A percentile compares a stretch with the other conserved stretches of the same genome.
Conservation (phyloP, 108 stramenopile species). For the Craspedostauros australis region DNA sequence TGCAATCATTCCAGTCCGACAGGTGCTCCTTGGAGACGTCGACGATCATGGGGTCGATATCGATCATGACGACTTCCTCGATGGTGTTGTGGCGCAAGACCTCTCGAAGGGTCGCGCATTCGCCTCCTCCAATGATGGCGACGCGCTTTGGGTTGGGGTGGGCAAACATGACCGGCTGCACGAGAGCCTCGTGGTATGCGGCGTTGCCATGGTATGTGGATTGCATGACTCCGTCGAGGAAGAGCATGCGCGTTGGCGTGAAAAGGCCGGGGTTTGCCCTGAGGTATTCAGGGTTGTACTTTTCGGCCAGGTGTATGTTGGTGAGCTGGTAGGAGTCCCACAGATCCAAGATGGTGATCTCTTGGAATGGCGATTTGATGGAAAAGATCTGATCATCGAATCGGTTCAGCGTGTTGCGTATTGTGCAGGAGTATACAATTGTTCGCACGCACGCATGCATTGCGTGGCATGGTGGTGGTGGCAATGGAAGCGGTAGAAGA, state of each 20-base stretch:
- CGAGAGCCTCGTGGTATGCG: slow-evolving; percentile 82
- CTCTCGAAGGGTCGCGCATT: slow-evolving; percentile 71
- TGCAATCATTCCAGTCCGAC: slow-evolving; percentile 63
- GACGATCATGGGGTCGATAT: slow-evolving; percentile 72
- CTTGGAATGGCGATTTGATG: slow-evolving; percentile 38
- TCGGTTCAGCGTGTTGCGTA: too few species aligned
- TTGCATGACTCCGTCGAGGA: slow-evolving; percentile 63
- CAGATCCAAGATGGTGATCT: slow-evolving; percentile 12
- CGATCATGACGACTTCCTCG: slow-evolving; percentile 84
- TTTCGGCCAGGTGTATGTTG: too few species aligned
- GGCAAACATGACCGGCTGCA: slow-evolving; percentile 90
- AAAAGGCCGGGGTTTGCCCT: slow-evolving; percentile 28
- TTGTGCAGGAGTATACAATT: too few species aligned
- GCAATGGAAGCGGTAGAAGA: too few species aligned
- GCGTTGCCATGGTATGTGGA: slow-evolving; percentile 40
- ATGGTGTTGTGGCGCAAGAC: slow-evolving; percentile 77
- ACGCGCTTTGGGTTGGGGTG: slow-evolving; percentile 54
- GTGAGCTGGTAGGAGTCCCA: background rate
- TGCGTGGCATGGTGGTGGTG: too few species aligned
- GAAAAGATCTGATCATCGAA: slow-evolving; percentile 55
- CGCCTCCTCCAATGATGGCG: slow-evolving; percentile 68
- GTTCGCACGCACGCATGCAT: too few species aligned
- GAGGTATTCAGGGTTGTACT: background rate
- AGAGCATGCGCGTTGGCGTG: slow-evolving; percentile 49
- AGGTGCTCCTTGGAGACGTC: slow-evolving; percentile 57